Percentiles rank a stretch among this genome's conserved stretches.
Conservation (phyloP, 768 basidiomycete genomes). For the Podaxis sp. region DNA sequence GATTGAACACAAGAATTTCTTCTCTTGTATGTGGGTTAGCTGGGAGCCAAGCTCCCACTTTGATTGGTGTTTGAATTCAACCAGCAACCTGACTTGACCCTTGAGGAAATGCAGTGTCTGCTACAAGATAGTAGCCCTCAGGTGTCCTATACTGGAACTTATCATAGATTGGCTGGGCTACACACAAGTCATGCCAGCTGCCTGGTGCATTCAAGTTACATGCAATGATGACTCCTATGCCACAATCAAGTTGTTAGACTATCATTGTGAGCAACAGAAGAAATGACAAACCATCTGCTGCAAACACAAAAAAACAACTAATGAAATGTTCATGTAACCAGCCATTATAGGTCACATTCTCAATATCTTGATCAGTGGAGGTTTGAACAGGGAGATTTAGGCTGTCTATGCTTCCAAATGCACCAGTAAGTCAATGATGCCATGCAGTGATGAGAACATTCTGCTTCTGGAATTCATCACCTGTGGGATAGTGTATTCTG, state of each 20-base stretch:
- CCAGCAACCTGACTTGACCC: conserved; percentile 31
- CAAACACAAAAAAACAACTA: conserved; percentile 38
- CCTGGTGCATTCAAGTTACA: conserved; percentile 39
- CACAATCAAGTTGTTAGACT: no score
- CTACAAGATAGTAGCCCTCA: conserved; percentile 40
- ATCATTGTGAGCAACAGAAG: background rate
- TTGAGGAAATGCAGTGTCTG: conserved; percentile 47
- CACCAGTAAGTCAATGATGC: conserved; percentile 32
- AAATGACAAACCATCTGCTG: conserved; percentile 27
- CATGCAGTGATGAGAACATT: conserved; percentile 23
- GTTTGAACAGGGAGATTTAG: conserved; percentile 36
- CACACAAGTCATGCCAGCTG: conserved; percentile 49
- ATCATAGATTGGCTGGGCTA: conserved; percentile 40
- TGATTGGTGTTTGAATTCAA: conserved; percentile 37
- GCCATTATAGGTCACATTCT: conserved; percentile 48
- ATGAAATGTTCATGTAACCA: conserved; percentile 42
- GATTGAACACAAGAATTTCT: no score
- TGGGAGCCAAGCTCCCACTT: conserved; percentile 27
- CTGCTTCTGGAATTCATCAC: conserved; percentile 26
- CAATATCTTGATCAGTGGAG: conserved; percentile 37
- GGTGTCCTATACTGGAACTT: conserved; percentile 33
- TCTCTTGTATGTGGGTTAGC: conserved; percentile 20
- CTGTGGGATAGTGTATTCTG: conserved; percentile 28
- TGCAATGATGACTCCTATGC: conserved; percentile 27
- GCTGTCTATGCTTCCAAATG: conserved; percentile 44